These are phyloP conservation scores for Wallacemonas sp. DNA, from an alignment of 208 protist species.

Conservation along the genomic window DNA sequence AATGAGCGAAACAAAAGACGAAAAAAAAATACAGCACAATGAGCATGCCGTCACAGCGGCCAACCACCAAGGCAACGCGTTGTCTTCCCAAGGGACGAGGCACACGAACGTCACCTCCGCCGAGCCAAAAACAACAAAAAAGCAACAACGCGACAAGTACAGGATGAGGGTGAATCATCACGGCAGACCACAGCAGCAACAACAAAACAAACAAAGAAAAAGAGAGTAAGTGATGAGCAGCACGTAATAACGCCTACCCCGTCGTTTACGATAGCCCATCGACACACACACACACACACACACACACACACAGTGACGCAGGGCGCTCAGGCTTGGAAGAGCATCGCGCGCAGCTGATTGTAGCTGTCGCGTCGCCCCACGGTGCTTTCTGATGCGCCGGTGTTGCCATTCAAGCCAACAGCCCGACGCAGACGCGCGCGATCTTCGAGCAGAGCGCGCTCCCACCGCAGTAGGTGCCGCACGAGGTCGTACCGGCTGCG, in stretches of 20 bases:
- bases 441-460: constrained; percentile 24
- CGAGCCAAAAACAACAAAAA: constrained; percentile 1
- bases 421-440: constrained; percentile 23
- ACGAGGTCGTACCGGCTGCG: constrained; percentile 50
- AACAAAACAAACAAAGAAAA: constrained; percentile 4
- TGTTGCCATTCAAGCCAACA: constrained; percentile 9
- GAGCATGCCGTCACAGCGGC: too few species aligned
- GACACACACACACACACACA: background rate
- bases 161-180: too few species aligned
- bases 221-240: too few species aligned
- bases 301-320: constrained; percentile 11
- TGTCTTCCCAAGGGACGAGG: background rate
- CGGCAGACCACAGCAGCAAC: too few species aligned
- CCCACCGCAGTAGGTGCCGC: constrained; percentile 53
- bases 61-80: too few species aligned
- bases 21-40: too few species aligned
- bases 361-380: constrained; percentile 12
- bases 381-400: background rate
- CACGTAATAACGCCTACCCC: background rate
- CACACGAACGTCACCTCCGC: background rate
- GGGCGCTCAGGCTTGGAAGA: constrained; percentile 16
- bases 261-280: background rate
- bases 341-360: constrained; percentile 19
- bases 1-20: too few species aligned
- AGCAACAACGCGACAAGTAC: too few species aligned